A percentile compares a stretch with the other conserved stretches of the same genome.
Evolutionary conservation across 768 basidiomycete genomes (phyloP).

Genomic region (Rhodotorula paludigena): DNA sequence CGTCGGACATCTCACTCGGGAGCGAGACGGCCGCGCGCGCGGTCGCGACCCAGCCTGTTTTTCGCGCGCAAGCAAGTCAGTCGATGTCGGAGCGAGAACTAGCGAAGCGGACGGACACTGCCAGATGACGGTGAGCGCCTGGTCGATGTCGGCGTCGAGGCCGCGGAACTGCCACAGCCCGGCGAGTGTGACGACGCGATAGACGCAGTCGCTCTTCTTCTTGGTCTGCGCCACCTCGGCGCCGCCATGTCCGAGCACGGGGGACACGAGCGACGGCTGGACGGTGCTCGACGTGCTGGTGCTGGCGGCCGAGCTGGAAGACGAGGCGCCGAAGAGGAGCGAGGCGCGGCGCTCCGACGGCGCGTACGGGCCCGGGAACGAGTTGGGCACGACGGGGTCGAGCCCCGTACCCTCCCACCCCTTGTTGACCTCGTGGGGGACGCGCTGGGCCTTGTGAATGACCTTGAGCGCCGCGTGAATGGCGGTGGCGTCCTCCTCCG

Average conservation of each 20-base stretch:
- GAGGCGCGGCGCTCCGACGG: background rate
- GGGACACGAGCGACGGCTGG: no score
- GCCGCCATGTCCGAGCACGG: background rate
- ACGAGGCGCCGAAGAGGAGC: background rate
- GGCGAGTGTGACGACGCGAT: background rate
- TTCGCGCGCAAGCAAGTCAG: background rate
- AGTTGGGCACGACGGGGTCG: background rate
- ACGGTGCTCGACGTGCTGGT: no score
- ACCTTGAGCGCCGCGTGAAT: background rate
- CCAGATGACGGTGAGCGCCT: background rate
- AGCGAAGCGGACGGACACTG: background rate
- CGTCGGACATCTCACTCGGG: background rate
- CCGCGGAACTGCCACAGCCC: slow-evolving; percentile 11
- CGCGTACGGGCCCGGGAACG: background rate
- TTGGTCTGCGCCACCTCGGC: background rate
- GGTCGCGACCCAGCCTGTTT: slow-evolving; percentile 3
- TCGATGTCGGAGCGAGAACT: no score
- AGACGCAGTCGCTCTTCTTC: background rate
- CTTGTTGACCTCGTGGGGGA: background rate
- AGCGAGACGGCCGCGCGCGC: slow-evolving; percentile 3
- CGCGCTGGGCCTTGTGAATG: no score
- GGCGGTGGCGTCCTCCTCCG: background rate
- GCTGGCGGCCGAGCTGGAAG: no score
- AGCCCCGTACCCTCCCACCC: no score
- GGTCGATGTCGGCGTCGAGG: slow-evolving; percentile 6